Percentiles rank a stretch among this genome's conserved stretches.
phyloP scores from a whole-genome alignment of 148 eudicot genomes.

The Gaultheria prostrata region DNA sequence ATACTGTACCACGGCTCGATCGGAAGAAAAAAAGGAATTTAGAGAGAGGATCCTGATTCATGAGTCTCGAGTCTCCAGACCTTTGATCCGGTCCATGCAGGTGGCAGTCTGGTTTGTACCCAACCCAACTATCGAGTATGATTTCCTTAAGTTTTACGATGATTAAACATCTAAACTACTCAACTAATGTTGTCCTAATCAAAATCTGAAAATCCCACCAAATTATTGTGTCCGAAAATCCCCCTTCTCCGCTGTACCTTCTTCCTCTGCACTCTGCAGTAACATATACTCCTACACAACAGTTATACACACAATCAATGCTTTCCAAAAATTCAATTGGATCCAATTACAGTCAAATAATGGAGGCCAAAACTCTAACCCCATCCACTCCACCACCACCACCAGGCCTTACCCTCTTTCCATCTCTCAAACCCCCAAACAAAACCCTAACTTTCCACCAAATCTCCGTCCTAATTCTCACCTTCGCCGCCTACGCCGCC shows the following conservation, averaged over 20 bases:
- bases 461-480: conserved; percentile 57
- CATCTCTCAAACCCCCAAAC: conserved; percentile 35
- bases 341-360: background rate
- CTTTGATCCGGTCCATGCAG: background rate
- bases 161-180: background rate
- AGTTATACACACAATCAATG: background rate
- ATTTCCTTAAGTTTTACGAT: background rate
- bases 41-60: too few species aligned
- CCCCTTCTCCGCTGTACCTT: background rate
- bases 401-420: conserved; percentile 41
- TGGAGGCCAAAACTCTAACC: conserved; percentile 24
- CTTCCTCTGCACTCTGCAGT: background rate
- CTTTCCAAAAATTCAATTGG: background rate
- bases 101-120: background rate
- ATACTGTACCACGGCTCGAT: too few species aligned
- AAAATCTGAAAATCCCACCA: background rate
- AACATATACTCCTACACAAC: background rate
- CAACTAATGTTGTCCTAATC: background rate
- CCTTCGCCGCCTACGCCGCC: conserved; percentile 80
- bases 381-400: conserved; percentile 34
- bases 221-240: background rate
- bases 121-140: background rate
- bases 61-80: too few species aligned
- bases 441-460: conserved; percentile 50
- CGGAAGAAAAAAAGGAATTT: too few species aligned